A percentile compares a stretch with the other conserved stretches of the same genome.
Conservation (phyloP, 768 basidiomycete genomes). For the Pholiota microspora region DNA sequence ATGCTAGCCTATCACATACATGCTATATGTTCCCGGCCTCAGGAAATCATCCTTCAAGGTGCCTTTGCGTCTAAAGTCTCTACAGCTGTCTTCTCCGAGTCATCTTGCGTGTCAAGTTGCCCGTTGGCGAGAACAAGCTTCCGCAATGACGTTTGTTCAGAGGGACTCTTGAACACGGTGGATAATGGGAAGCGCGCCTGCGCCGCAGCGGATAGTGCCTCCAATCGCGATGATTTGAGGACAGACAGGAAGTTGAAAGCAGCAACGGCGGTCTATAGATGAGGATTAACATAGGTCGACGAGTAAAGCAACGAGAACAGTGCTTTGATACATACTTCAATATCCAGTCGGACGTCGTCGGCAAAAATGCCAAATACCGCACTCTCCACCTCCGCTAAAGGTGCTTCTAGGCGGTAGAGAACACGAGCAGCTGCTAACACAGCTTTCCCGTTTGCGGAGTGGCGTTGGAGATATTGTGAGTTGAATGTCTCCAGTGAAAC, state of each 20-base stretch:
- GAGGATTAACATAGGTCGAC: not conserved
- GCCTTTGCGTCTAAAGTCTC: not conserved
- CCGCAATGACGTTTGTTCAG: conserved; percentile 46
- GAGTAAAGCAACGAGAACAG: not conserved
- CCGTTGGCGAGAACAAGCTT: conserved; percentile 22
- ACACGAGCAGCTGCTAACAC: conserved; percentile 67
- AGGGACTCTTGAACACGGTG: conserved; percentile 59
- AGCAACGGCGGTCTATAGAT: conserved; percentile 47
- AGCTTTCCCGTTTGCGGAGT: conserved; percentile 47
- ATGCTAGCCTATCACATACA: not conserved
- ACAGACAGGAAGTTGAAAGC: conserved; percentile 47
- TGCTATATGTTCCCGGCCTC: not conserved
- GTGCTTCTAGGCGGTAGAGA: conserved; percentile 40
- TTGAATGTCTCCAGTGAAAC: conserved; percentile 67
- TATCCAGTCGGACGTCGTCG: conserved; percentile 38
- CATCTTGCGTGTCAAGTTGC: not conserved
- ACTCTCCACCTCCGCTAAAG: conserved; percentile 60
- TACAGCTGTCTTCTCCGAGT: not conserved
- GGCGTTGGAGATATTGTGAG: conserved; percentile 69
- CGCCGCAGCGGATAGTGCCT: conserved; percentile 61
- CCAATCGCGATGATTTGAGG: conserved; percentile 48
- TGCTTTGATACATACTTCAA: conserved; percentile 39
- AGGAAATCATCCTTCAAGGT: not conserved
- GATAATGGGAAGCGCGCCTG: conserved; percentile 55
- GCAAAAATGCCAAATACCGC: conserved; percentile 48